Evolutionary conservation across 306 rosid genomes (phyloP).

Genomic region (Castanospermum australe): DNA sequence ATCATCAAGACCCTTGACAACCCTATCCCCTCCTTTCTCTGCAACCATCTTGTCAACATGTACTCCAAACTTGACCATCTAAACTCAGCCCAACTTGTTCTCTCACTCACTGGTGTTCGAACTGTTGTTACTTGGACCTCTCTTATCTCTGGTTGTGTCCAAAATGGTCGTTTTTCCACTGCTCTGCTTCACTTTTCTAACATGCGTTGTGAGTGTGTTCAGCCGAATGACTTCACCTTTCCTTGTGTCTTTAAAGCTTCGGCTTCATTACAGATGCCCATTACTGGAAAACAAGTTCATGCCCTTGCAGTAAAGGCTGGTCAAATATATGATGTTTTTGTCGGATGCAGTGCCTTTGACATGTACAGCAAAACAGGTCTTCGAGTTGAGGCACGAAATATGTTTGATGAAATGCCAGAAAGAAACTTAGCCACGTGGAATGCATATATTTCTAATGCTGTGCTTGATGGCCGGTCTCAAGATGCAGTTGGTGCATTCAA

Average conservation of each 20-base stretch:
- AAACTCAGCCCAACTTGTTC: slow-evolving; percentile 62
- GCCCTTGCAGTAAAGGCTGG: slow-evolving; percentile 72
- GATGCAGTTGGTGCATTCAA: slow-evolving; percentile 50
- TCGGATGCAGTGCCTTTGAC: slow-evolving; percentile 80
- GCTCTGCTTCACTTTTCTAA: slow-evolving; percentile 55
- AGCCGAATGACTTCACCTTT: slow-evolving; percentile 84
- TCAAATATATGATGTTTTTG: slow-evolving; percentile 64
- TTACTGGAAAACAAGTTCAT: slow-evolving; percentile 64
- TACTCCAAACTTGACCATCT: slow-evolving; percentile 81
- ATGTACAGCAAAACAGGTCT: slow-evolving; percentile 73
- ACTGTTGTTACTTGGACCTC: slow-evolving; percentile 90
- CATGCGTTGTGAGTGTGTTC: slow-evolving; percentile 62
- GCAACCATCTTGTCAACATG: slow-evolving; percentile 81
- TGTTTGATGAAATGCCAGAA: slow-evolving; percentile 83
- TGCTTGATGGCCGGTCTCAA: slow-evolving; percentile 48
- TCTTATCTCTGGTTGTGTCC: slow-evolving; percentile 79
- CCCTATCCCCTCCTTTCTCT: slow-evolving; percentile 66
- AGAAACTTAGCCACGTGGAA: slow-evolving; percentile 76
- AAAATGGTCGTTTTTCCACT: slow-evolving; percentile 50
- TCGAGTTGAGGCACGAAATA: slow-evolving; percentile 48
- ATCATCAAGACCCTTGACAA: slow-evolving; percentile 49
- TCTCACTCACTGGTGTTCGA: slow-evolving; percentile 54
- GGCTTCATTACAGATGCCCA: slow-evolving; percentile 44
- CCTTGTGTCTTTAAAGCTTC: slow-evolving; percentile 82
- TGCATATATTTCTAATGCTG: slow-evolving; percentile 79